Base-by-base conservation (phyloP, 2,329 filamentous ascomycete genomes). In the Pyrenophora seminiperda region DNA sequence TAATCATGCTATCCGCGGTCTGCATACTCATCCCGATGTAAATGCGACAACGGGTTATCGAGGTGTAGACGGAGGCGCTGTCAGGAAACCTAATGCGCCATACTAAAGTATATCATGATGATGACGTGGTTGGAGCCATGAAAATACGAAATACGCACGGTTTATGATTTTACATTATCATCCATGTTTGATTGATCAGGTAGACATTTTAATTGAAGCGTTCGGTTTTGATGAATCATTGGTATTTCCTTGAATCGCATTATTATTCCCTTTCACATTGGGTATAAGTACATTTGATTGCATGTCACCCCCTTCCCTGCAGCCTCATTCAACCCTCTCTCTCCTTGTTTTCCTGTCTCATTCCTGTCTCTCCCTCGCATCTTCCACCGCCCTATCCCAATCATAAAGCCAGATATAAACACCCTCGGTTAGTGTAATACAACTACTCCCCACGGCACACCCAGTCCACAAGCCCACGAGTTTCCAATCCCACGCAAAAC, bases 401-500 rank as follows among this genome's bases (percentile, higher is more conserved):
- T 63, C 57, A 41, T 63, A 66, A 7, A 66, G 29, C 48, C 63
- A 65, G 27, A 67, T 66, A 40, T 70, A 72, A 1, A 59, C 22
- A 2, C 67, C 69, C 41, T 75, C 72, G 0, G 62, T 47, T 6
- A 73, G 49, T 15, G 67, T 73, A 15, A 74, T 72, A 48, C 68
- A 64, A 15, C 58, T 58, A 33, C 64, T 66, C 2, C 67, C 70
- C 2, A 72, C 59, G 4, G 67, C 68, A 56, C 67, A 71, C 0
- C 71, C 73, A 3, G 68, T 63, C 72, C 72, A 76, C 32, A 75
- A 45, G 0, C 73, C 72, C 33, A 63, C 52, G 3, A 76, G 56
- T 20, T 71, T 70, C 55, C 72, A 49, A 24, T 68, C 62, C n/a
- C 61, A 62, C 5, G 64, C 59, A 19, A 76, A 70, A 39, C 72